phyloP scores from a whole-genome alignment of 495 filamentous ascomycete genomes.

The Penicillium soppii region DNA sequence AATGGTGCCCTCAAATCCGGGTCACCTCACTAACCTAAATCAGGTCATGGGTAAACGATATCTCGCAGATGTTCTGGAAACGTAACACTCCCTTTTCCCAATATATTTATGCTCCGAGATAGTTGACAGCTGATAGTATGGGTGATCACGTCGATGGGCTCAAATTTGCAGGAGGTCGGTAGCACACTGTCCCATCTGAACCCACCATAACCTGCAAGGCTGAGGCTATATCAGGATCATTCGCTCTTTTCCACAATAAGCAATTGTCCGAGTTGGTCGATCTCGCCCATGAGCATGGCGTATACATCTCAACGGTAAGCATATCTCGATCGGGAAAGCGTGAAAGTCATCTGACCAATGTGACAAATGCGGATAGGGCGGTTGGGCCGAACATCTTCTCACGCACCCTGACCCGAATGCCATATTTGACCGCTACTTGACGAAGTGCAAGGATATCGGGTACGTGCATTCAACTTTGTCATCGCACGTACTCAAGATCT shows the following conservation, averaged over 20 bases:
- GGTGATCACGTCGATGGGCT: conserved; percentile 55
- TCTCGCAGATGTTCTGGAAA: conserved; percentile 52
- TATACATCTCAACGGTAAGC: conserved; percentile 54
- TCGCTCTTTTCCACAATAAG: conserved; percentile 51
- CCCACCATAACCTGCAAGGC: neutral
- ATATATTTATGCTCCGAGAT: neutral
- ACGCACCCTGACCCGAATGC: conserved; percentile 42
- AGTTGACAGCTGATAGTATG: conserved; percentile 34
- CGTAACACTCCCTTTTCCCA: conserved; percentile 22
- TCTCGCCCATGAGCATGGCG: conserved; percentile 50
- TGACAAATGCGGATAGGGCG: conserved; percentile 44
- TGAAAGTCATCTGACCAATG: neutral
- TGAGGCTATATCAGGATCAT: conserved; percentile 38
- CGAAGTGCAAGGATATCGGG: conserved; percentile 51
- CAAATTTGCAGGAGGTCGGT: conserved; percentile 55
- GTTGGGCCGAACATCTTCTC: conserved; percentile 57
- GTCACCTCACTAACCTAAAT: neutral
- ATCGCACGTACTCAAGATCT: neutral
- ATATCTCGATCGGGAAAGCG: neutral
- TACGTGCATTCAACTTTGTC: conserved; percentile 7
- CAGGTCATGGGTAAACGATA: conserved; percentile 54
- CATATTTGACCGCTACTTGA: conserved; percentile 52
- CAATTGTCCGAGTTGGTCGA: conserved; percentile 51
- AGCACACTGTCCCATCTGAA: neutral
- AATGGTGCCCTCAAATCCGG: neutral